These are phyloP conservation scores for Diaporthe nobilis DNA, from an alignment of 2,329 filamentous ascomycete species.

Conservation along the genomic window DNA sequence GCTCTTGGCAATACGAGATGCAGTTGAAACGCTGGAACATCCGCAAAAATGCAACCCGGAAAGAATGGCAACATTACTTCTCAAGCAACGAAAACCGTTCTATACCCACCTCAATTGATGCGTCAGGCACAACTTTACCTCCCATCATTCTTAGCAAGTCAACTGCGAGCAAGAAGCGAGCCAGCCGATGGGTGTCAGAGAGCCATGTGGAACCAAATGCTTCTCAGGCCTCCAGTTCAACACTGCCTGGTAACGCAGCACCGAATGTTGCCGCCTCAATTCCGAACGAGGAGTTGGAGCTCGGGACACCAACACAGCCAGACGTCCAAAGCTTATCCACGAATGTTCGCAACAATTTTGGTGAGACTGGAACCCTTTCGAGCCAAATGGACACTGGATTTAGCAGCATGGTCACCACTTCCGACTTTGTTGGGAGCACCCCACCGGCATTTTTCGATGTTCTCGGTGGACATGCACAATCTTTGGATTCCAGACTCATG, in stretches of 20 bases:
- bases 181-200: neutral
- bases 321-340: neutral
- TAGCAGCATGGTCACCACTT: neutral
- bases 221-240: neutral
- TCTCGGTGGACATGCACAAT: too few species aligned
- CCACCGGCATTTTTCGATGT: too few species aligned
- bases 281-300: too few species aligned
- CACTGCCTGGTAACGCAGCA: neutral
- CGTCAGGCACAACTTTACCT: neutral
- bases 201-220: neutral
- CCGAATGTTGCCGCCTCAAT: rapidly evolving
- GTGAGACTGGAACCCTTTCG: too few species aligned
- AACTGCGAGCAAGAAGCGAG: slow-evolving; percentile 12
- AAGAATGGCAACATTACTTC: slow-evolving; percentile 19
- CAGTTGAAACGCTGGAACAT: slow-evolving; percentile 1
- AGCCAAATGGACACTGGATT: too few species aligned
- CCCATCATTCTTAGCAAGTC: neutral
- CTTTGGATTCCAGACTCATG: too few species aligned
- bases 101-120: neutral
- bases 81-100: neutral
- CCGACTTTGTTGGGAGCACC: too few species aligned
- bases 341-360: neutral
- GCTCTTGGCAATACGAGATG: neutral
- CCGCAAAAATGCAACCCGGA: neutral
- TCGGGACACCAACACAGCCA: too few species aligned